Evolutionary conservation across 176 grass and related monocot species (phyloP), one percentile per base, ranked within the genome.

Genomic region (Oryza glaberrima): DNA sequence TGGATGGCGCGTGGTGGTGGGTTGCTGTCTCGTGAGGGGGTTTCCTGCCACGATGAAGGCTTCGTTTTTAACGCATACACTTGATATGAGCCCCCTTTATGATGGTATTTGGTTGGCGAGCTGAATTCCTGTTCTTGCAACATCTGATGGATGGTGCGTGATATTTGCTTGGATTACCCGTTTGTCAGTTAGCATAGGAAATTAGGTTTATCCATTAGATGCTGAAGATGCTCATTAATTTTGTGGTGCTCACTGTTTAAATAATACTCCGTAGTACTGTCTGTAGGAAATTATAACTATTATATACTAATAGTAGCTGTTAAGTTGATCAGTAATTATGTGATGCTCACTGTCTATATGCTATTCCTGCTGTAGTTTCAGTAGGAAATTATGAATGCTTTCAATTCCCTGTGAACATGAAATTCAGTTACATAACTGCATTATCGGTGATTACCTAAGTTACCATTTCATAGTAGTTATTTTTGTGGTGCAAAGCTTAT

Each of bases 21-120:
- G 11, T n/a, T 22, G 48, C 65, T 16, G 75, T 17, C 69, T 67
- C 34, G 9, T 54, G n/a, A 2, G 9, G 9, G 63, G 65, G 41
- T 76, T 70, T 35, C 45, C 54, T 61, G 86, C 82, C 86, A 77
- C 86, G 69, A 75, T 88, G 82, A 88, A 74, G 60, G 78, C 88
- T 87, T 84, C n/a, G 58, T 76, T 74, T 74, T 52, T 28, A 76
- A 56, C 47, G 69, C 32, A 82, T 88, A 85, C 90, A 88, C 86
- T 92, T 88, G 82, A 88, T 82, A 85, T 92, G 86, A 88, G 85
- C 90, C 82, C 82, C 20, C 11, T 0, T 0, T 7, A 49, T 63
- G 1, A 4, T 69, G 30, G 3, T 6, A 3, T 36, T 16, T 66
- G 36, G 9, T 5, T 40, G 8, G 3, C 9, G 2, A 13, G 1